These are phyloP conservation scores for Penicillium steckii DNA, from an alignment of 495 filamentous ascomycete genomes.

Conservation along the genomic window DNA sequence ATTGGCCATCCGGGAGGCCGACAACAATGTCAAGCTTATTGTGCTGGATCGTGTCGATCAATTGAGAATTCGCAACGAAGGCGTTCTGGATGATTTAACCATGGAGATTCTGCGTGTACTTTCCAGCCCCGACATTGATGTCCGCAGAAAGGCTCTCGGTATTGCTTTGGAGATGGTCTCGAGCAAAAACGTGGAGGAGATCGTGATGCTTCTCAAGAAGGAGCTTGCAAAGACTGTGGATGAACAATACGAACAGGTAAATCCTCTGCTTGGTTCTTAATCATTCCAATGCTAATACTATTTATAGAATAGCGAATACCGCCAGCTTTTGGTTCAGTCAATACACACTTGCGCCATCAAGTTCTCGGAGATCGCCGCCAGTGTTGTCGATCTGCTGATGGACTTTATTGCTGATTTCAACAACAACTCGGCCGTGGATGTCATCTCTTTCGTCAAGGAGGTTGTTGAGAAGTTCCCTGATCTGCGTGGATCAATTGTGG, in stretches of 20 bases:
- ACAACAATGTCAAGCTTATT: constrained; percentile 99
- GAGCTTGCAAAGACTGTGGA: constrained; percentile 97
- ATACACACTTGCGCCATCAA: constrained; percentile 99
- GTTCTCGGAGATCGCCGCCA: constrained; percentile 96
- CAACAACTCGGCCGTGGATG: constrained; percentile 93
- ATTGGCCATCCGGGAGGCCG: constrained; percentile 91
- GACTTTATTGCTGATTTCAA: constrained; percentile 99
- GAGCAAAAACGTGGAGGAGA: constrained; percentile 98
- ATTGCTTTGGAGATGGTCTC: constrained; percentile 98
- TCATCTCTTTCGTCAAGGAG: constrained; percentile 98
- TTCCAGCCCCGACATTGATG: constrained; percentile 93
- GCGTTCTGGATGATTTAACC: constrained; percentile 90
- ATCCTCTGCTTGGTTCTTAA: neutral
- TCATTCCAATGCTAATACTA: constrained; percentile 18
- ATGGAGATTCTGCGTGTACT: constrained; percentile 99
- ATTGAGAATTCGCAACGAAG: constrained; percentile 86
- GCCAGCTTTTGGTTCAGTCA: constrained; percentile 90
- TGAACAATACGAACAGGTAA: constrained; percentile 93
- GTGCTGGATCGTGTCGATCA: constrained; percentile 94
- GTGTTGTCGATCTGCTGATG: constrained; percentile 97
- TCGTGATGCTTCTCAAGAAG: constrained; percentile 93
- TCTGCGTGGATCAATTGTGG: constrained; percentile 80
- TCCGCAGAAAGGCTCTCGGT: constrained; percentile 84
- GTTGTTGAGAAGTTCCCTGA: constrained; percentile 98
- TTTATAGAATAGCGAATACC: constrained; percentile 84